Conservation (phyloP, 2,329 filamentous ascomycete species). For the Aureobasidium melanogenum region DNA sequence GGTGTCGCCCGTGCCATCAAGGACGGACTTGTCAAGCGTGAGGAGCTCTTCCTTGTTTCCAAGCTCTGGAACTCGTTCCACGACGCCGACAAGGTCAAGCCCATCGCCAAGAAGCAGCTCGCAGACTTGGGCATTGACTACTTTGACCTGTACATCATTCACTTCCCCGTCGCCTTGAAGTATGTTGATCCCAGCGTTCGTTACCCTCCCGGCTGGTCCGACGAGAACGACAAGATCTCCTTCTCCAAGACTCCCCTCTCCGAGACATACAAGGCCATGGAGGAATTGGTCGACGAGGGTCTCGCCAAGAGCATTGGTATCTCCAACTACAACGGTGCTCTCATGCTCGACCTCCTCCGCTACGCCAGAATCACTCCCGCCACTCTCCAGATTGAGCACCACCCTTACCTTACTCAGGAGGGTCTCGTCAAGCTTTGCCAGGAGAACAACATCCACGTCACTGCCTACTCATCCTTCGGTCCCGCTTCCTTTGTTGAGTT, state of each 20-base stretch:
- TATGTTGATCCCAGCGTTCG: constrained; percentile 72
- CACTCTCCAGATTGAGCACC: constrained; percentile 80
- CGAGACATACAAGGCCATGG: constrained; percentile 77
- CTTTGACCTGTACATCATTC: constrained; percentile 82
- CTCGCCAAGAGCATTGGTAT: constrained; percentile 69
- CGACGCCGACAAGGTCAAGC: constrained; percentile 66
- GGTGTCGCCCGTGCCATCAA: constrained; percentile 71
- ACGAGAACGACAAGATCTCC: constrained; percentile 54
- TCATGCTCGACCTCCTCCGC: constrained; percentile 70
- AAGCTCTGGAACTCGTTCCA: constrained; percentile 95
- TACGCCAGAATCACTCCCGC: constrained; percentile 68
- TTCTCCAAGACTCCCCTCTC: constrained; percentile 63
- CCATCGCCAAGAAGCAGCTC: constrained; percentile 67
- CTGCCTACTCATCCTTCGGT: constrained; percentile 78
- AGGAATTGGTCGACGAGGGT: constrained; percentile 59
- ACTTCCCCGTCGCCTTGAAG: constrained; percentile 81
- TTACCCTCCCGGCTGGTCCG: constrained; percentile 71
- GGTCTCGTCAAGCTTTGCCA: constrained; percentile 62
- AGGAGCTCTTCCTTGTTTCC: constrained; percentile 84
- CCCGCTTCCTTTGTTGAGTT: constrained; percentile 72
- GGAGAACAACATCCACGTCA: constrained; percentile 62
- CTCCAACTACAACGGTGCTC: constrained; percentile 71
- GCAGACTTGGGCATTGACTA: constrained; percentile 79
- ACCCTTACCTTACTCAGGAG: constrained; percentile 75
- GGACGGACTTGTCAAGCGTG: constrained; percentile 71